These are phyloP conservation scores for Fusarium pseudoanthophilum DNA, from an alignment of 2,329 filamentous ascomycete genomes.

Conservation along the genomic window DNA sequence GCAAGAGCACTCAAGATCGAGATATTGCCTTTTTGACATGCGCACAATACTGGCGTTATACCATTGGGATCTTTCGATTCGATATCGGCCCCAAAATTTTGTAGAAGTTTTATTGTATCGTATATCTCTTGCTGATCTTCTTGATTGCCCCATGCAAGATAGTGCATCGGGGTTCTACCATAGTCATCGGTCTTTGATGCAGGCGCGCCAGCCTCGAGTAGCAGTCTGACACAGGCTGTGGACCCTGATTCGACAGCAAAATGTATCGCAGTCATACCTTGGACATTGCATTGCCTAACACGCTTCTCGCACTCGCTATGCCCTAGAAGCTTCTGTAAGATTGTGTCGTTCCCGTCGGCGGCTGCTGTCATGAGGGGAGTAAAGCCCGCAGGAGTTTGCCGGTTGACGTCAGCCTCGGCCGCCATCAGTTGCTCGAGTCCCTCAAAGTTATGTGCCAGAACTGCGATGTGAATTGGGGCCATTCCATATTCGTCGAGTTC, in stretches of 20 bases:
- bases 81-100: not conserved
- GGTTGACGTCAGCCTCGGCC: constrained; percentile 1
- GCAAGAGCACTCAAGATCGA: not conserved
- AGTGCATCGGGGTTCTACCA: fast-evolving
- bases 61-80: not conserved
- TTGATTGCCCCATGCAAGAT: fast-evolving
- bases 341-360: fast-evolving
- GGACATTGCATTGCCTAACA: fast-evolving
- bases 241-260: fast-evolving
- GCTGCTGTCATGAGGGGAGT: not conserved
- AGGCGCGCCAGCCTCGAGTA: constrained; percentile 21
- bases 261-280: not conserved
- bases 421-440: not conserved
- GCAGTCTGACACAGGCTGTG: not conserved
- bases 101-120: not conserved
- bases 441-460: fast-evolving
- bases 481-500: not conserved
- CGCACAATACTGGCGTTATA: fast-evolving
- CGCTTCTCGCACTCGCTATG: not conserved
- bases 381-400: fast-evolving
- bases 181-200: fast-evolving
- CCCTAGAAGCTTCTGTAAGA: not conserved
- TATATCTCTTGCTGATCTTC: fast-evolving
- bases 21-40: fast-evolving
- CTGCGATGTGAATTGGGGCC: not conserved